Evolutionary conservation across 257 asterid genomes (phyloP), one percentile per base, ranked within the genome.

Genomic region (Paraleonurus japonicus): DNA sequence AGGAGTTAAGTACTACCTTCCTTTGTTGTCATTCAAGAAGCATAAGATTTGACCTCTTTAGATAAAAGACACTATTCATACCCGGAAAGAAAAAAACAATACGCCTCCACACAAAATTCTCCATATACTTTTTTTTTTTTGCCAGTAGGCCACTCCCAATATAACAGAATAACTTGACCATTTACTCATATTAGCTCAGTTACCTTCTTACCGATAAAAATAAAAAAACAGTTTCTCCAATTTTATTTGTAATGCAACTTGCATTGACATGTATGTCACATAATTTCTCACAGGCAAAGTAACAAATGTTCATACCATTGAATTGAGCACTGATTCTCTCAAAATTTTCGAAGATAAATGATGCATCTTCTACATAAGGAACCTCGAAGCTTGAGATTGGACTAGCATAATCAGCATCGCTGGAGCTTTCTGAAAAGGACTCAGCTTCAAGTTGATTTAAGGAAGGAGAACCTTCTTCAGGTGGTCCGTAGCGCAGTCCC

Each of bases 361-460:
- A 76, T 10, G 69, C 72, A 33, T 85, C 92, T 73, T 86, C 90
- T 5, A 72, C 6, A 19, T 69, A 75, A 41, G 90, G 83, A 66
- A 75, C 79, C 78, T 79, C 89, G 62, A 86, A 81, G 76, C 86
- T 86, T 27, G 96, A 85, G 79, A 83, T 80, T 7, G 94, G 96
- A 78, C 92, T 87, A 50, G 69, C 86, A 81, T 79, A 80, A 75
- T 80, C 95, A 70, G 79, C 81, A 43, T 83, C 85, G 76, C 65
- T 86, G 71, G 83, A 82, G 82, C 81, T 81, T 78, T 78, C 89
- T 30, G 81, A 82, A 37, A 75, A 78, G 5, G 65, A 75, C 77
- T 84, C 79, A 13, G 71, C 69, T 64, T 33, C 62, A 35, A 27
- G 72, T 61, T 32, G 32, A 65, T 53, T 33, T 30, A 33, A 41